Base-by-base conservation (phyloP, 176 grass and related monocot species). In the Aechmea fasciata region DNA sequence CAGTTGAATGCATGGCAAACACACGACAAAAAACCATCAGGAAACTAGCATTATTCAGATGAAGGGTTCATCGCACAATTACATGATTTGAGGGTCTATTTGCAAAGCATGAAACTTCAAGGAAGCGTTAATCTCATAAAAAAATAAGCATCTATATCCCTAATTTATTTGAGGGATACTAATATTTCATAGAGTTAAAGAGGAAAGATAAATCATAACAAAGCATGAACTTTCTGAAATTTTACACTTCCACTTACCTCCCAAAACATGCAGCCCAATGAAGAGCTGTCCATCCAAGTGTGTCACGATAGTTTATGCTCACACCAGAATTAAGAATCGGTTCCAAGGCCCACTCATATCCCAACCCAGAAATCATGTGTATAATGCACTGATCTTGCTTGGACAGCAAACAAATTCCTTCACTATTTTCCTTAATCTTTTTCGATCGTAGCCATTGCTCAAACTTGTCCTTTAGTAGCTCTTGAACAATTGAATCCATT, bases 191-290 rank as follows among this genome's bases (percentile, higher is more conserved):
- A 10, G 20, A 61, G 55, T 15, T 61, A 55, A 19, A 61, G 1
- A 10, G 20, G 55, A 61, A 19, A 55, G 11, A n/a, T n/a, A 61
- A 61, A 9, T 18, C 2, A 61, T 61, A 61, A 61, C 55, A 61
- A 18, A 14, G 4, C 55, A 72, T 47, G 54, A 23, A 65, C 10
- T 52, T 29, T 14, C 17, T 57, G 33, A 41, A 41, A 41, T 41
- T 41, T 41, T 41, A 69, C 12, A 66, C 24, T 77, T 50, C 63
- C 53, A 65, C 19, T 51, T 90, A 99, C 94, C 90, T 93, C 49
- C 90, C 87, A 51, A 93, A 99, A 75, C 69, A 72, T 75, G 90
- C 84, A 75, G 90, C 90, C 94, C 94, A 99, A 78, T 99, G 94
- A 62, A 99, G 84, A 65, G 87, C 89, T 63, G 87, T 90, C 89